A percentile compares a stretch with the other conserved stretches of the same genome.
These are phyloP conservation scores for Quercus berberidifolia DNA, from an alignment of 306 rosid genomes.

Conservation along the genomic window DNA sequence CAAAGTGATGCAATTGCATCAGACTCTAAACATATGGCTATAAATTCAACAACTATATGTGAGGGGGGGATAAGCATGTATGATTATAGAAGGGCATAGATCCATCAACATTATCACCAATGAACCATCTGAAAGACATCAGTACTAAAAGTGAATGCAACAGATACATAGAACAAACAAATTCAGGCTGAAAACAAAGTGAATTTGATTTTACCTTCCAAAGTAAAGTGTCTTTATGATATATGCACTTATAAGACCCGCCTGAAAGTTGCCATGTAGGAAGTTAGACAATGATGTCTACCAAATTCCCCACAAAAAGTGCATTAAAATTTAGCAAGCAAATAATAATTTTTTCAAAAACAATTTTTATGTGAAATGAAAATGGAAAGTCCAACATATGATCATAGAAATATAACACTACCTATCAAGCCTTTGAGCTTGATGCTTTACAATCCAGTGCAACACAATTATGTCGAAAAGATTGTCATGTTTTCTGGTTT, in stretches of 20 bases:
- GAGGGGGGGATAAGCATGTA: neutral
- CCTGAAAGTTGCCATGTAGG: slow-evolving; percentile 34
- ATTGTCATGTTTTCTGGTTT: neutral
- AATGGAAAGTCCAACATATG: neutral
- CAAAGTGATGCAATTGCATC: too few relatives aligned
- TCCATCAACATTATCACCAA: neutral
- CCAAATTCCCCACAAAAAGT: neutral
- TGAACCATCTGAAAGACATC: neutral
- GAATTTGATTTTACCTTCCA: slow-evolving; percentile 48
- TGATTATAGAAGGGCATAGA: neutral
- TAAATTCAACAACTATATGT: too few relatives aligned
- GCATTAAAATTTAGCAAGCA: neutral
- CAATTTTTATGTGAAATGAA: neutral
- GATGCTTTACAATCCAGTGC: neutral
- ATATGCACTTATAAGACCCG: slow-evolving; percentile 53
- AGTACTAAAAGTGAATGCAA: neutral
- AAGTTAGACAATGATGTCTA: slow-evolving; percentile 16
- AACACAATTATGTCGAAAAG: neutral
- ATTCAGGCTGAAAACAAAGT: neutral
- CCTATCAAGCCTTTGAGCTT: neutral
- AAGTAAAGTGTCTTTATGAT: slow-evolving; percentile 67
- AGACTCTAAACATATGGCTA: too few relatives aligned
- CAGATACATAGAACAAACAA: neutral
- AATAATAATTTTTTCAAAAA: neutral
- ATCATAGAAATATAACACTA: neutral